These are phyloP conservation scores for Puccinia triticina DNA, from an alignment of 1,284 basidiomycete genomes.

Conservation along the genomic window DNA sequence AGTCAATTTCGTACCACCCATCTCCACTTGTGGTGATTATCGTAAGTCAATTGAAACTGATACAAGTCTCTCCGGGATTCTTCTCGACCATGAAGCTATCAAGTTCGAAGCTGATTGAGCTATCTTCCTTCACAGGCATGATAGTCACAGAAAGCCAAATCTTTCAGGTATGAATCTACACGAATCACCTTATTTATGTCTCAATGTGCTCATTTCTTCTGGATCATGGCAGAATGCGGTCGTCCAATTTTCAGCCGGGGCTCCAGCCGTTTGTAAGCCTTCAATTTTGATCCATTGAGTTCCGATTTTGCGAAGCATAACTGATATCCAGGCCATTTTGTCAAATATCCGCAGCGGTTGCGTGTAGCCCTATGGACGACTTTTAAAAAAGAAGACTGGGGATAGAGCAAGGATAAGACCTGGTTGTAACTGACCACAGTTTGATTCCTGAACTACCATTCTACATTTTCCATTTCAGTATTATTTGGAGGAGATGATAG, in stretches of 20 bases:
- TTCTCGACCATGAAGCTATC: not conserved
- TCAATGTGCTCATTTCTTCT: not conserved
- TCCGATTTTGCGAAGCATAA: not conserved
- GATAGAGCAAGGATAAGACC: not conserved
- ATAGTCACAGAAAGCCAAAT: slow-evolving; percentile 37
- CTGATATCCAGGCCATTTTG: not conserved
- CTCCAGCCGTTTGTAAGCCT: slow-evolving; percentile 37
- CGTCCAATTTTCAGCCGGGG: slow-evolving; percentile 25
- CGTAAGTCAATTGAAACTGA: slow-evolving; percentile 9
- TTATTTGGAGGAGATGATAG: too few species aligned
- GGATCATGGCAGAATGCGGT: slow-evolving; percentile 11
- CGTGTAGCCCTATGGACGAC: slow-evolving; percentile 39
- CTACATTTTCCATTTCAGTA: too few species aligned
- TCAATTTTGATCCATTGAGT: not conserved
- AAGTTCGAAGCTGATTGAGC: not conserved
- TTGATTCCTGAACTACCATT: too few species aligned
- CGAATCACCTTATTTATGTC: not conserved
- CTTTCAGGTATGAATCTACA: slow-evolving; percentile 2
- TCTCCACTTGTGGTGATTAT: slow-evolving; percentile 44
- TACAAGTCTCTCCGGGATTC: too few species aligned
- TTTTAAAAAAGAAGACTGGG: slow-evolving; percentile 1
- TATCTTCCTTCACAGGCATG: slow-evolving; percentile 15
- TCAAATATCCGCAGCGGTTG: not conserved
- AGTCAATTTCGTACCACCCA: slow-evolving; percentile 40
- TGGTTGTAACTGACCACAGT: not conserved